Percentiles rank a stretch among this genome's conserved stretches.
phyloP scores from a whole-genome alignment of 176 grass and related monocot species.

The Poa pratensis region DNA sequence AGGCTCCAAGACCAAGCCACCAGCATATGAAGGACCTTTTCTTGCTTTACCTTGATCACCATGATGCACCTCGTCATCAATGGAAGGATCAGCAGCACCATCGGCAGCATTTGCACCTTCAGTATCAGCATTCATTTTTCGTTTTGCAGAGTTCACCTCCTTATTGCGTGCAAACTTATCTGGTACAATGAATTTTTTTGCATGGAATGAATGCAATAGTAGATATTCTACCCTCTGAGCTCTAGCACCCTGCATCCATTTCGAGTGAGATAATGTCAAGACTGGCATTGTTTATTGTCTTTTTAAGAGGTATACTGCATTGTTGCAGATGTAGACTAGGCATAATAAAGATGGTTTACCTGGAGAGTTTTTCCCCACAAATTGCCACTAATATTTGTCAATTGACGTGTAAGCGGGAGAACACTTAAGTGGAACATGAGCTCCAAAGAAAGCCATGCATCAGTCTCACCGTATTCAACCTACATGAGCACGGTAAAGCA shows the following conservation, averaged over 20 bases:
- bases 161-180: slow-evolving; percentile 77
- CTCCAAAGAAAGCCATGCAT: slow-evolving; percentile 94
- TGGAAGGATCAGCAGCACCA: slow-evolving; percentile 43
- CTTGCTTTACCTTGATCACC: slow-evolving; percentile 71
- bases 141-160: slow-evolving; percentile 63
- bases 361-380: slow-evolving; percentile 30
- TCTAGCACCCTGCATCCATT: slow-evolving; percentile 79
- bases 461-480: slow-evolving; percentile 86
- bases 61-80: slow-evolving; percentile 61
- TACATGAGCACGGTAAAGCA: slow-evolving; percentile 45
- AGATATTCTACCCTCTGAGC: slow-evolving; percentile 98
- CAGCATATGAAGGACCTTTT: slow-evolving; percentile 94
- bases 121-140: slow-evolving; percentile 68
- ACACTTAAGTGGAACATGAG: slow-evolving; percentile 98
- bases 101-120: slow-evolving; percentile 61
- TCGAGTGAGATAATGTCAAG: slow-evolving; percentile 32
- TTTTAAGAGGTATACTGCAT: neutral
- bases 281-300: neutral
- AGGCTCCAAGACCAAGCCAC: slow-evolving; percentile 96
- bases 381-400: slow-evolving; percentile 90
- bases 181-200: slow-evolving; percentile 89
- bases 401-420: slow-evolving; percentile 85
- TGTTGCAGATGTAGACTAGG: neutral
- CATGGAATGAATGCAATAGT: slow-evolving; percentile 91
- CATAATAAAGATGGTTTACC: slow-evolving; percentile 14